Percentiles rank a stretch among this genome's conserved stretches.
Conservation (phyloP, 805 yeast genomes). For the Clavispora asparagi region DNA sequence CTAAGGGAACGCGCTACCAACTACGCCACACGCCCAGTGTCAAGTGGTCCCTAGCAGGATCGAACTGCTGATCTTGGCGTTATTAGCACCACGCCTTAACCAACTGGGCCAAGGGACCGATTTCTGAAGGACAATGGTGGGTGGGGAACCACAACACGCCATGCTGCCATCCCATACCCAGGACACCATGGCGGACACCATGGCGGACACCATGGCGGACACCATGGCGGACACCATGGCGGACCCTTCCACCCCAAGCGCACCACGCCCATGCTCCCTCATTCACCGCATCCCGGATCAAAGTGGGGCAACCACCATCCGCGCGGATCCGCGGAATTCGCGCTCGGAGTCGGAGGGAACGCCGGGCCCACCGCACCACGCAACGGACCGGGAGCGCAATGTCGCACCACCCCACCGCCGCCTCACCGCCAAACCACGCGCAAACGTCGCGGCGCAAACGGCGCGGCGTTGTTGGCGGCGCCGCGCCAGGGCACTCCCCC, state of each 20-base stretch:
- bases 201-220: no score
- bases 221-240: no score
- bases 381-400: neutral
- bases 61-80: slow-evolving; percentile 71
- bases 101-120: slow-evolving; percentile 51
- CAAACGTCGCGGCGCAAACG: no score
- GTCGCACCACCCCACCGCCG: neutral
- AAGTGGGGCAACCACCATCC: neutral
- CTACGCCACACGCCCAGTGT: slow-evolving; percentile 85
- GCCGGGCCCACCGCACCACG: neutral
- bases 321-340: neutral
- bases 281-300: no score
- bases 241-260: no score
- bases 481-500: no score
- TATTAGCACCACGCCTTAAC: slow-evolving; percentile 50
- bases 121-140: slow-evolving; percentile 2
- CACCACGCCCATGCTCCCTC: no score
- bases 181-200: no score
- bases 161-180: no score
- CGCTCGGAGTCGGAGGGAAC: neutral
- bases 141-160: no score
- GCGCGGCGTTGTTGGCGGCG: no score
- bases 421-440: neutral
- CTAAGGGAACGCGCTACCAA: slow-evolving; percentile 81
- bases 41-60: slow-evolving; percentile 75